Conservation (phyloP, 345 rosid genomes). For the Eutrema japonicum region DNA sequence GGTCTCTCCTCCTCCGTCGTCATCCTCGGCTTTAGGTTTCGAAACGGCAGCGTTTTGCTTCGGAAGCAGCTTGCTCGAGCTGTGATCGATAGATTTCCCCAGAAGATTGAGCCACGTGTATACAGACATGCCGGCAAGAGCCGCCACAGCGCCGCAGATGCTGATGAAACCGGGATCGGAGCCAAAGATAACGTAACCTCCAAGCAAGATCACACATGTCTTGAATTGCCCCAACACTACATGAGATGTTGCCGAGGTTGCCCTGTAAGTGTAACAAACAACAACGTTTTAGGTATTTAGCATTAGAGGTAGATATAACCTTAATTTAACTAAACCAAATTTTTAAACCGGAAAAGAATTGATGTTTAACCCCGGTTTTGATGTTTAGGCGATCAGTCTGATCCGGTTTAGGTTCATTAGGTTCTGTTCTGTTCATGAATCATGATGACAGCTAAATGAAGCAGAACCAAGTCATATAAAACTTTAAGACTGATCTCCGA, state of each 20-base stretch:
- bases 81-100: slow-evolving; percentile 45
- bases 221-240: slow-evolving; percentile 96
- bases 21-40: slow-evolving; percentile 50
- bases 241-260: slow-evolving; percentile 94
- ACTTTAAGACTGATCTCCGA: slow-evolving; percentile 4
- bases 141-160: slow-evolving; percentile 76
- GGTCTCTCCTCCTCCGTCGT: slow-evolving; percentile 37
- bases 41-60: slow-evolving; percentile 44
- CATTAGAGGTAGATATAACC: background rate
- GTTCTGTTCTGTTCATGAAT: slow-evolving; percentile 15
- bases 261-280: slow-evolving; percentile 50
- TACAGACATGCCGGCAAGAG: slow-evolving; percentile 79
- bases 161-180: slow-evolving; percentile 82
- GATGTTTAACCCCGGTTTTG: background rate
- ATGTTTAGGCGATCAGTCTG: background rate
- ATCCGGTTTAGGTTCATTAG: slow-evolving; percentile 19
- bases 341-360: background rate
- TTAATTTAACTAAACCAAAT: background rate
- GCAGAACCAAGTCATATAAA: slow-evolving; percentile 13
- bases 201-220: slow-evolving; percentile 82
- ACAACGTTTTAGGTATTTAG: background rate
- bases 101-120: slow-evolving; percentile 70
- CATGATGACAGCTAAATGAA: background rate
- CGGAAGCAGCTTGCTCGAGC: slow-evolving; percentile 50
- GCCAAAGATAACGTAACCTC: slow-evolving; percentile 71